Evolutionary conservation across 2,329 filamentous ascomycete genomes (phyloP).

Genomic region (Spiromastix sp.): DNA sequence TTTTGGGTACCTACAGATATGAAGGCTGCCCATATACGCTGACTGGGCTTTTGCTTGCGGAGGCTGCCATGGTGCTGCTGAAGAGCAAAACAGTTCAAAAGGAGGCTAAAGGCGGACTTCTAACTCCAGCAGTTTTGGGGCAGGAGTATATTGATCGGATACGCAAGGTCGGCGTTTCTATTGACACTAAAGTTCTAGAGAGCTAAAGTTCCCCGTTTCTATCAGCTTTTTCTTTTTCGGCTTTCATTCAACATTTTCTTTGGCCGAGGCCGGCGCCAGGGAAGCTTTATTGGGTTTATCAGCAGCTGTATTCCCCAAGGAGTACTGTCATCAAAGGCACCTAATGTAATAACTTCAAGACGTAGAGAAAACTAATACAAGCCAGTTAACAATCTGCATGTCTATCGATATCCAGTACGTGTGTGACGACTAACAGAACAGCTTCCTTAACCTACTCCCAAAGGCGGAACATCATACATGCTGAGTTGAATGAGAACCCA

Average conservation of each 20-base stretch:
- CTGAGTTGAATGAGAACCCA: constrained; percentile 50
- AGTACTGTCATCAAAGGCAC: too few relatives aligned
- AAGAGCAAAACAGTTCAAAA: constrained; percentile 30
- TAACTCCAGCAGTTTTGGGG: constrained; percentile 39
- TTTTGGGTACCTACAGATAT: constrained; percentile 32
- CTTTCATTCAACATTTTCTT: too few relatives aligned
- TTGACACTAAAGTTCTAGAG: constrained; percentile 30
- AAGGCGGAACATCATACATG: too few relatives aligned
- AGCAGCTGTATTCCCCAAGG: too few relatives aligned
- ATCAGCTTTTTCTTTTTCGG: neutral
- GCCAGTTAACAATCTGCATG: too few relatives aligned
- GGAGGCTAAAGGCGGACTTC: constrained; percentile 34
- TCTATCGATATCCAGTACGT: too few relatives aligned
- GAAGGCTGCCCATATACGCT: constrained; percentile 34
- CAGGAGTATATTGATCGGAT: constrained; percentile 37
- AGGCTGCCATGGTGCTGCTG: constrained; percentile 36
- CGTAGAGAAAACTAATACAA: too few relatives aligned
- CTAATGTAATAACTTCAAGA: too few relatives aligned
- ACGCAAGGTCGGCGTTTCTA: constrained; percentile 31
- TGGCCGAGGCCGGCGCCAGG: too few relatives aligned
- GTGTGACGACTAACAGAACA: too few relatives aligned
- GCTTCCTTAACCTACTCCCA: too few relatives aligned
- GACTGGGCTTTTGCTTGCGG: constrained; percentile 33
- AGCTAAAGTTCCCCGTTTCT: constrained; percentile 11
- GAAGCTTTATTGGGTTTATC: too few relatives aligned